Conservation (phyloP, 495 filamentous ascomycete genomes). For the Penicillium manginii region DNA sequence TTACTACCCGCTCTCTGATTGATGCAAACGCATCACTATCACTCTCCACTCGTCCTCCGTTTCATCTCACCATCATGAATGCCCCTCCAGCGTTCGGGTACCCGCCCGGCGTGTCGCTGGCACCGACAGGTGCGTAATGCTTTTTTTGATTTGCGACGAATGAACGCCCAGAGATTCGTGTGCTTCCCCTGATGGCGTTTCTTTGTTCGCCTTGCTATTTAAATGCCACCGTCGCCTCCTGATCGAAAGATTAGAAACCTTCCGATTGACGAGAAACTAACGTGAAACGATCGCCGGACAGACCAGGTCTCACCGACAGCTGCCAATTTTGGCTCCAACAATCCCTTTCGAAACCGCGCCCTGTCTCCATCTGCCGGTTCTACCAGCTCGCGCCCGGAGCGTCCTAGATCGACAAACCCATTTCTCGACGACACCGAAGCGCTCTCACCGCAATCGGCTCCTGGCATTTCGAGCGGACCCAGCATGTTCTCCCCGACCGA, state of each 20-base stretch:
- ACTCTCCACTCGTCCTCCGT: constrained; percentile 26
- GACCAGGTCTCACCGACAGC: constrained; percentile 48
- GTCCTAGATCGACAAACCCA: constrained; percentile 85
- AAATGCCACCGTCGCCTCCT: neutral
- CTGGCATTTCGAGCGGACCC: constrained; percentile 43
- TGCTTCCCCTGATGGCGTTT: neutral
- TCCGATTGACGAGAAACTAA: constrained; percentile 15
- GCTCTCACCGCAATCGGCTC: constrained; percentile 51
- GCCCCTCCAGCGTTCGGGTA: constrained; percentile 44
- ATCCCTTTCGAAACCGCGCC: constrained; percentile 94
- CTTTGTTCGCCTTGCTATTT: neutral
- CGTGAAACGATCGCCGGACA: constrained; percentile 13
- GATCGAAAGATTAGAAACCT: constrained; percentile 4
- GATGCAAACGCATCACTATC: constrained; percentile 15
- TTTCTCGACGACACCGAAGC: constrained; percentile 77
- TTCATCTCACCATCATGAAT: constrained; percentile 44
- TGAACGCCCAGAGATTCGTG: neutral
- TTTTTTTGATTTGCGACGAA: neutral
- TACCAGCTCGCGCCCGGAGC: constrained; percentile 51
- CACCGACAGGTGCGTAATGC: constrained; percentile 45
- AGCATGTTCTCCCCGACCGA: constrained; percentile 62
- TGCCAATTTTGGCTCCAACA: constrained; percentile 84
- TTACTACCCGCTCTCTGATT: constrained; percentile 9
- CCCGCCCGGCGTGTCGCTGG: constrained; percentile 44
- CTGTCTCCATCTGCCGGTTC: constrained; percentile 67